A percentile compares a stretch with the other conserved stretches of the same genome.
phyloP scores from a whole-genome alignment of 2,329 filamentous ascomycete genomes.

The Trichoderma cornu-damae region DNA sequence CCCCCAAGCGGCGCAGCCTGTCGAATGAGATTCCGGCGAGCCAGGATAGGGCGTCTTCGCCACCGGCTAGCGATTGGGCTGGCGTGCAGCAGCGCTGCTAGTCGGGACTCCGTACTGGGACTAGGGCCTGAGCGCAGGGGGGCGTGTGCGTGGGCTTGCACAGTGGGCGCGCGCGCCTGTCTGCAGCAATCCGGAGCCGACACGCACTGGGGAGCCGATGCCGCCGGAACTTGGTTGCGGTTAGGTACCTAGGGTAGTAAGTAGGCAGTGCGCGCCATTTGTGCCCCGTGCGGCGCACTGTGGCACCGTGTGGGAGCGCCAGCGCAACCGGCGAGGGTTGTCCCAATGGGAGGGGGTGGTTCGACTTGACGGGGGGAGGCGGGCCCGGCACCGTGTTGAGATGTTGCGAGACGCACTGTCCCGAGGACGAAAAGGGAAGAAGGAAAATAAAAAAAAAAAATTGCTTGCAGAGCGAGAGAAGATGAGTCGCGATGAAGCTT shows the following conservation, averaged over 20 bases:
- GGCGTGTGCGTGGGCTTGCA: conserved; percentile 1
- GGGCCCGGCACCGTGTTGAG: not conserved
- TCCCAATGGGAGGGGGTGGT: no score
- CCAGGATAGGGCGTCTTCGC: conserved; percentile 28
- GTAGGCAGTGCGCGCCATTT: no score
- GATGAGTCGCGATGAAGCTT: no score
- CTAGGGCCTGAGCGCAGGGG: not conserved
- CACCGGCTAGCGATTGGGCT: conserved; percentile 33
- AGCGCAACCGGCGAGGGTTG: conserved; percentile 1
- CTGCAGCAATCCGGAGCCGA: not conserved
- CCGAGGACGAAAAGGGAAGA: not conserved
- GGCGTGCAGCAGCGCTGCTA: conserved; percentile 23
- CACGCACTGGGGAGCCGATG: no score
- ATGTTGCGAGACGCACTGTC: not conserved
- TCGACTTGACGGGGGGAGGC: not conserved
- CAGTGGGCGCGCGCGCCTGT: not conserved
- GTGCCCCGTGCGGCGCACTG: not conserved
- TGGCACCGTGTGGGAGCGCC: conserved; percentile 5
- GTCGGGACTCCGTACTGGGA: not conserved
- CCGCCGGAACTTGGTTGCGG: no score
- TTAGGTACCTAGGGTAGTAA: no score
- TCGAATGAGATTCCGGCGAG: conserved; percentile 30
- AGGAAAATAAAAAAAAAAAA: no score
- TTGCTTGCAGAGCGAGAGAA: no score
- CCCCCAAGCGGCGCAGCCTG: conserved; percentile 23